Evolutionary conservation across 2,329 filamentous ascomycete species (phyloP).

Genomic region (Colletotrichum sp.): DNA sequence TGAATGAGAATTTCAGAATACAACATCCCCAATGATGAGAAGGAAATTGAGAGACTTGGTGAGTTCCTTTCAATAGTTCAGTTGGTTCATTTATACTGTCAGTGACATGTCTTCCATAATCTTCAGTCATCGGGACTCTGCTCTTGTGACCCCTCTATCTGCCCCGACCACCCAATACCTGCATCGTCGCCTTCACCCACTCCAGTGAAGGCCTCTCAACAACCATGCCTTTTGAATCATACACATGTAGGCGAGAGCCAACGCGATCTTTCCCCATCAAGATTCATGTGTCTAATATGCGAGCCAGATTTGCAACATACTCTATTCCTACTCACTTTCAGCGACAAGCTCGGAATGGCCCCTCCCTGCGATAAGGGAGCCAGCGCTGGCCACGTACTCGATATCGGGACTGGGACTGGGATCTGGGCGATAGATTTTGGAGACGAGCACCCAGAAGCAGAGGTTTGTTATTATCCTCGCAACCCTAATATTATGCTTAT

Average conservation of each 20-base stretch:
- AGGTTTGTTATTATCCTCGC: not conserved
- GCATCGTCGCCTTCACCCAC: not conserved
- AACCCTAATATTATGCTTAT: not conserved
- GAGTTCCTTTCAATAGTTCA: not conserved
- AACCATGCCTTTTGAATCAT: not conserved
- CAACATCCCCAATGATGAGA: not conserved
- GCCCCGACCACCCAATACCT: not conserved
- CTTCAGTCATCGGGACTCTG: not conserved
- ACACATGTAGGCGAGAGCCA: not conserved
- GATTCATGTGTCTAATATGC: not conserved
- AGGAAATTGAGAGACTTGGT: not conserved
- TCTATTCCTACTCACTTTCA: not conserved
- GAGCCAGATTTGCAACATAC: not conserved
- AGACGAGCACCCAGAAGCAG: conserved; percentile 29
- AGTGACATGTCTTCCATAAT: not conserved
- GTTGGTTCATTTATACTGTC: not conserved
- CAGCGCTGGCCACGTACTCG: conserved; percentile 26
- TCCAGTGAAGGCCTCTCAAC: not conserved
- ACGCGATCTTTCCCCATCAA: not conserved
- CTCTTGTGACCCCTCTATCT: not conserved
- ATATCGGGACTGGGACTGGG: not conserved
- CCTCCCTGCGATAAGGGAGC: not conserved
- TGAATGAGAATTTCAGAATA: not conserved
- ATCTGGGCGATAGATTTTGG: conserved; percentile 35
- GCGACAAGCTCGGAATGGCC: not conserved